Conservation (phyloP, 352 stramenopile species). For the Globisporangium canariense region DNA sequence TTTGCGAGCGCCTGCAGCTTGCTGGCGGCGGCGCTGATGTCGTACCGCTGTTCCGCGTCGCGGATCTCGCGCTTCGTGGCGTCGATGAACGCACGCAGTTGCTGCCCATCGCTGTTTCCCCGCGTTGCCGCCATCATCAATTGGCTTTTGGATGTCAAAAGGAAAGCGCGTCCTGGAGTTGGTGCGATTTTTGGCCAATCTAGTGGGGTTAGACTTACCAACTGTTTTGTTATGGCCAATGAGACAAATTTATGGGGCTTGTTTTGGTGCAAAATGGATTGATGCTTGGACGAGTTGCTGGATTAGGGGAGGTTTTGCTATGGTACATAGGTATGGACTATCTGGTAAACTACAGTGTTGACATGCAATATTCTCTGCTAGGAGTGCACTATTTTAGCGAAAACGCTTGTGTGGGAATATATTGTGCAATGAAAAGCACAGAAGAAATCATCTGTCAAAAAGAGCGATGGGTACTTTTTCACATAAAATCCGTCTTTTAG, state of each 20-base stretch:
- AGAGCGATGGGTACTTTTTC: too few relatives aligned
- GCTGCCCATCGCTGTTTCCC: conserved; percentile 21
- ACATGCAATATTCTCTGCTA: neutral
- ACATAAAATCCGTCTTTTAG: neutral
- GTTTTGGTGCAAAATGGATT: conserved; percentile 3
- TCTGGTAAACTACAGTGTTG: neutral
- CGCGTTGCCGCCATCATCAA: neutral
- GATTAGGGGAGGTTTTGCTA: neutral
- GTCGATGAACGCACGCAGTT: conserved; percentile 49
- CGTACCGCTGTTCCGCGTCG: conserved; percentile 45
- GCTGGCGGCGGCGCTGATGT: conserved; percentile 26
- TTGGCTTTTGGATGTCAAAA: neutral
- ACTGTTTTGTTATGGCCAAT: neutral
- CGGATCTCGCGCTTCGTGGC: conserved; percentile 39
- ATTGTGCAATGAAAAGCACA: neutral
- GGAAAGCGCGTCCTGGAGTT: neutral
- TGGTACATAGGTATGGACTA: too few relatives aligned
- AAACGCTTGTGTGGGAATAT: conserved; percentile 5
- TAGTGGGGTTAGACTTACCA: neutral
- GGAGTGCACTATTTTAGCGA: neutral
- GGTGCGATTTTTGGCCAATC: neutral
- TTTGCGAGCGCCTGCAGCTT: conserved; percentile 33
- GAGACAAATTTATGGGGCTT: neutral
- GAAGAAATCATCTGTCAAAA: neutral
- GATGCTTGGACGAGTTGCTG: conserved; percentile 5